Evolutionary conservation across 192 early-diverging fungal species (phyloP), one percentile per base, ranked within the genome.

Genomic region (Helicostylum pulchrum): DNA sequence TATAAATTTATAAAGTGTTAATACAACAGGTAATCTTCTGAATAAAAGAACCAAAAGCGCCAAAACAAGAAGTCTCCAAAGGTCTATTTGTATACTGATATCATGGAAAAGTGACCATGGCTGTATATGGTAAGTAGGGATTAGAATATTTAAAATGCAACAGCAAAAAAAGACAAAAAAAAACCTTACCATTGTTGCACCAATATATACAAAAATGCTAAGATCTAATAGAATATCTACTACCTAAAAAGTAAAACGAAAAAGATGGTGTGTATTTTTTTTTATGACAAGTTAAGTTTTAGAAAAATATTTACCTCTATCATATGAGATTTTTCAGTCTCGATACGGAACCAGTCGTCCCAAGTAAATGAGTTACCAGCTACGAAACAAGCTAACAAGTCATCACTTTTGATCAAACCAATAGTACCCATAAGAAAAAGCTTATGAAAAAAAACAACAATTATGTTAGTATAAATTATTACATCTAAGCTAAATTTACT

Each of bases 331-430:
- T 87, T 87, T 53, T 86, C 70, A 1, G 87, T 85, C 62, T 94
- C 88, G n/a, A 85, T 66, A 23, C 86, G 84, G 70, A 92, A 97
- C 93, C 93, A 97, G 52, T 87, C 88, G 50, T 97, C 93, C 93
- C 92, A 94, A 0, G 89, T 87, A 21, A 93, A 88, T 2, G 85
- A 76, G 70, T 90, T 88, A 14, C 92, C 92, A 2, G 89, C 85
- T 45, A 88, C 76, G 74, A 93, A 93, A 52, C 87, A 88, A 47
- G 90, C 85, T 26, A 95, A 66, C 10, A 95, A 77, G 45, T 88
- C 85, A 66, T 93, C 88, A n/a, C 85, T 85, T 39, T 84, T 87
- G 17, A 92, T 74, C 4, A 91, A 71, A 14, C 84, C 83, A 49
- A 87, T 88, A 26, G 82, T 61, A 6, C 91, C 91, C 21, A 88